A percentile compares a stretch with the other conserved stretches of the same genome.
phyloP scores from a whole-genome alignment of 2,329 filamentous ascomycete species.

The Penicillium sp. region DNA sequence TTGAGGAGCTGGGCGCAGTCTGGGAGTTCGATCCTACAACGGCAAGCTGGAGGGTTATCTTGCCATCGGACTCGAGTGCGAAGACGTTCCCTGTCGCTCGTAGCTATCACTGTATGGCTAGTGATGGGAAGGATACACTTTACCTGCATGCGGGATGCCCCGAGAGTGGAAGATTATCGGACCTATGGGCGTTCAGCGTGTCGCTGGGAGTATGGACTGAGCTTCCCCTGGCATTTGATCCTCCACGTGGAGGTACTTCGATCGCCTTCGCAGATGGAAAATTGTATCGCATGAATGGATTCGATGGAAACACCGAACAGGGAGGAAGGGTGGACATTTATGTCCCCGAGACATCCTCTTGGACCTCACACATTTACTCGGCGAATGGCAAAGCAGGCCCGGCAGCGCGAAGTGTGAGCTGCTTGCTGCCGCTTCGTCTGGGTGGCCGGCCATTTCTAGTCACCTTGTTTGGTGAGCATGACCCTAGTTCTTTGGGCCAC shows the following conservation, averaged over 20 bases:
- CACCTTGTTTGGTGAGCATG: slow-evolving; percentile 57
- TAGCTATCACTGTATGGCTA: slow-evolving; percentile 68
- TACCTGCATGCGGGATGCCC: slow-evolving; percentile 78
- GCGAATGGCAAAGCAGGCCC: slow-evolving; percentile 52
- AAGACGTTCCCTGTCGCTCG: slow-evolving; percentile 62
- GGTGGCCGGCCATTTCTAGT: slow-evolving; percentile 43
- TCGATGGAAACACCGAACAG: slow-evolving; percentile 69
- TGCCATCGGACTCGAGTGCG: slow-evolving; percentile 52
- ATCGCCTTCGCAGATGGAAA: slow-evolving; percentile 66
- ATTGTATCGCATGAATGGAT: slow-evolving; percentile 79
- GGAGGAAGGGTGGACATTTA: slow-evolving; percentile 72
- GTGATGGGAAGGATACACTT: slow-evolving; percentile 66
- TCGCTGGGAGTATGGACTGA: slow-evolving; percentile 66
- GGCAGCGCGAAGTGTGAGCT: slow-evolving; percentile 52
- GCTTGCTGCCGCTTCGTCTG: slow-evolving; percentile 46
- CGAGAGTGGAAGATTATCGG: slow-evolving; percentile 62
- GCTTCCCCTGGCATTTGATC: slow-evolving; percentile 67
- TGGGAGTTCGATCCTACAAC: slow-evolving; percentile 73
- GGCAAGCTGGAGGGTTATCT: slow-evolving; percentile 66
- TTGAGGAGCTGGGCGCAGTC: slow-evolving; percentile 73
- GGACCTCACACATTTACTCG: slow-evolving; percentile 35
- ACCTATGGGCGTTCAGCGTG: slow-evolving; percentile 79
- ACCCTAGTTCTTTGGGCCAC: slow-evolving; percentile 56
- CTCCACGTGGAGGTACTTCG: slow-evolving; percentile 66
- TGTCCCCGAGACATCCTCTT: slow-evolving; percentile 39